These are phyloP conservation scores for Aotearoamyces nothofagi DNA, from an alignment of 2,329 filamentous ascomycete genomes.

Conservation along the genomic window DNA sequence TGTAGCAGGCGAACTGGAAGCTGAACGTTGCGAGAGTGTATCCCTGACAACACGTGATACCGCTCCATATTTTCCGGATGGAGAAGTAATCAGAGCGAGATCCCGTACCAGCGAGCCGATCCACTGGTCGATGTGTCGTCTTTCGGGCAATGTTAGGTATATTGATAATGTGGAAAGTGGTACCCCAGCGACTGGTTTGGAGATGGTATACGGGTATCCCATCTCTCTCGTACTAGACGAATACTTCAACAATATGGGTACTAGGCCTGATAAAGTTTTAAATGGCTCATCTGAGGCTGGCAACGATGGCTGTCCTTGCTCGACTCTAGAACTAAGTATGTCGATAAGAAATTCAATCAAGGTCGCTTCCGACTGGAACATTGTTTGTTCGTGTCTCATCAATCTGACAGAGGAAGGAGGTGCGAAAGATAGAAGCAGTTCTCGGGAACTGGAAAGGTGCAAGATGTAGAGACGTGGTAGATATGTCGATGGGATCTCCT, in stretches of 20 bases:
- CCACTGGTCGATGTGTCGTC: conserved; percentile 13
- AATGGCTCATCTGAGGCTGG: no score
- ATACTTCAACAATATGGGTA: conserved; percentile 18
- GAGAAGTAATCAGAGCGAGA: conserved; percentile 15
- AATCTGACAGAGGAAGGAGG: conserved; percentile 7
- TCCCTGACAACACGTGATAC: conserved; percentile 12
- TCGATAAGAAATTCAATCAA: conserved; percentile 13
- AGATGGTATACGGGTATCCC: conserved; percentile 18
- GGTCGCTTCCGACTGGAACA: conserved; percentile 17
- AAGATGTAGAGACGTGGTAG: conserved; percentile 17
- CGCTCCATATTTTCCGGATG: conserved; percentile 15
- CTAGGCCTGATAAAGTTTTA: conserved; percentile 8
- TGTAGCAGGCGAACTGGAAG: conserved; percentile 3
- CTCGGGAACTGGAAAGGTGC: conserved; percentile 15
- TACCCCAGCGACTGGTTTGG: conserved; percentile 10
- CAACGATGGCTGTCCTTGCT: no score
- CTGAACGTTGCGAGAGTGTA: conserved; percentile 4
- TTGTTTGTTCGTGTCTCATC: conserved; percentile 15
- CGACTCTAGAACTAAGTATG: neutral
- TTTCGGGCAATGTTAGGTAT: conserved; percentile 13
- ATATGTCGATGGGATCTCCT: conserved; percentile 17
- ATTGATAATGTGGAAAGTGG: conserved; percentile 13
- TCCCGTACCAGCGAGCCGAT: conserved; percentile 13
- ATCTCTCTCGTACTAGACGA: conserved; percentile 16
- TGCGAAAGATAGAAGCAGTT: conserved; percentile 9